A percentile compares a stretch with the other conserved stretches of the same genome.
Conservation (phyloP, 768 basidiomycete species). For the Lactifluus hygrophoroides region DNA sequence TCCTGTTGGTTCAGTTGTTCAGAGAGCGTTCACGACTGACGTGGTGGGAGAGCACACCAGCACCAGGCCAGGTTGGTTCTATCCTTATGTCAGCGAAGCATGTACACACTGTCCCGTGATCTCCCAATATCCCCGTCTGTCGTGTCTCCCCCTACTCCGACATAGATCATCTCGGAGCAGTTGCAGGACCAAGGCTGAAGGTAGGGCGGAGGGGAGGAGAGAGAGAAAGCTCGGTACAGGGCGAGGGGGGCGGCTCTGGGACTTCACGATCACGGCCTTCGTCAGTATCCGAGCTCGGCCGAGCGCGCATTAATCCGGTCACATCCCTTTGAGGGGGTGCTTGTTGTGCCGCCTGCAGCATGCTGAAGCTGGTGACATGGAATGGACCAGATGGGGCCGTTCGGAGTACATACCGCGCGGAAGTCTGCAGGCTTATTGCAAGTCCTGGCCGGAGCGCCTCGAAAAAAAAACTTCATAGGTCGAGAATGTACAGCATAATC, state of each 20-base stretch:
- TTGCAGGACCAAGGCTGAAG: background rate
- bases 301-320: too few relatives aligned
- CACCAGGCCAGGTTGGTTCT: too few relatives aligned
- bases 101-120: too few relatives aligned
- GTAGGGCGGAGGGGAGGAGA: conserved; percentile 8
- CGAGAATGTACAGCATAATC: background rate
- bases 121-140: too few relatives aligned
- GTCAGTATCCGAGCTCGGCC: background rate
- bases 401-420: conserved; percentile 3
- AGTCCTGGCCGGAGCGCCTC: background rate
- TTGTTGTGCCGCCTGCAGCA: background rate
- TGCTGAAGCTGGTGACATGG: background rate
- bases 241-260: background rate
- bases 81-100: too few relatives aligned
- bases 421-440: conserved; percentile 7
- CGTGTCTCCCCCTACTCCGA: too few relatives aligned
- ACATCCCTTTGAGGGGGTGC: too few relatives aligned
- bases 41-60: too few relatives aligned
- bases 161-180: background rate
- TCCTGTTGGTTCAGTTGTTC: too few relatives aligned
- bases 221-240: background rate
- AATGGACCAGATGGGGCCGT: background rate
- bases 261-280: background rate
- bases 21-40: background rate
- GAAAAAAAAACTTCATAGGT: background rate